Evolutionary conservation across 345 rosid species (phyloP).

Genomic region (Euphorbia pulcherrima): DNA sequence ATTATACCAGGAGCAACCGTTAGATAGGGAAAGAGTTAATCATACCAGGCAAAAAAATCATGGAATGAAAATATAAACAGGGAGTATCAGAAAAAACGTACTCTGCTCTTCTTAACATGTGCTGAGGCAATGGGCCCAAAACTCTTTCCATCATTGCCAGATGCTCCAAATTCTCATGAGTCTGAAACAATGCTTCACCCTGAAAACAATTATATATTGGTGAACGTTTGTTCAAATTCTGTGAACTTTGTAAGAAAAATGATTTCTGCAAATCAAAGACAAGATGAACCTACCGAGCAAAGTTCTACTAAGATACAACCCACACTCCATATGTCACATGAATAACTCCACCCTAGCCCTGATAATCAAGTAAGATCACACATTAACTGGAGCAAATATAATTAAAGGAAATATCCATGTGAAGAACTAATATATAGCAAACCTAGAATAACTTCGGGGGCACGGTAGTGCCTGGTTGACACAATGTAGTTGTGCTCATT

Average conservation of each 20-base stretch:
- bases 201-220: constrained; percentile 17
- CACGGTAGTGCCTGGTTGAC: constrained; percentile 71
- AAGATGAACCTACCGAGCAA: constrained; percentile 45
- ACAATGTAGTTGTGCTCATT: constrained; percentile 57
- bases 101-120: constrained; percentile 54
- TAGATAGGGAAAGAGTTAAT: not conserved
- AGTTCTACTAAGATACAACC: constrained; percentile 70
- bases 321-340: constrained; percentile 70
- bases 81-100: constrained; percentile 25
- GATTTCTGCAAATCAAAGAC: not conserved
- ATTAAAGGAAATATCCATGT: not conserved
- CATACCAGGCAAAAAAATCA: constrained; percentile 1
- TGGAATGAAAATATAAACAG: not conserved
- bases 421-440: constrained; percentile 8
- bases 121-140: constrained; percentile 60
- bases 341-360: constrained; percentile 72
- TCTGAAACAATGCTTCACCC: constrained; percentile 78
- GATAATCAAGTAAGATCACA: constrained; percentile 21
- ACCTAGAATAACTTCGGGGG: constrained; percentile 80
- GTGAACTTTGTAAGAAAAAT: too few species aligned
- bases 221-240: too few species aligned
- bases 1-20: constrained; percentile 6
- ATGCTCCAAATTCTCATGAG: constrained; percentile 69
- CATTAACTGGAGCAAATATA: constrained; percentile 6
- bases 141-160: constrained; percentile 76